Percentiles rank a stretch among this genome's conserved stretches.
Conservation (phyloP, 495 filamentous ascomycete species). For the Hypoxylon subgilvum region DNA sequence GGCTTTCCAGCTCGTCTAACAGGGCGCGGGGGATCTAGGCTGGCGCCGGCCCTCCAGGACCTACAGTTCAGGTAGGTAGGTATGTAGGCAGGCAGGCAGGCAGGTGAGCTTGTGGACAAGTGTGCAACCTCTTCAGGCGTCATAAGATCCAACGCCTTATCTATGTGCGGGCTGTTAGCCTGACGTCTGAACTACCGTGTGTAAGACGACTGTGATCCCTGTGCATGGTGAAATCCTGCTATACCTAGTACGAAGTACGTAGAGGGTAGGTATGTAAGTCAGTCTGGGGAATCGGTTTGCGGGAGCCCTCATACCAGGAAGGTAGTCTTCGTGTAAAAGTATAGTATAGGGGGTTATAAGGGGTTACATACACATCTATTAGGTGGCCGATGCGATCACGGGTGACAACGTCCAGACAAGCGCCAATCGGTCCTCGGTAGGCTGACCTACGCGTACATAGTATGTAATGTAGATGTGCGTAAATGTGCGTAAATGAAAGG, state of each 20-base stretch:
- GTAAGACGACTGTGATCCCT: slow-evolving; percentile 16
- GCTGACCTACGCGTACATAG: slow-evolving; percentile 4
- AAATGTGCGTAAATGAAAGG: no score
- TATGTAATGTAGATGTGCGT: no score
- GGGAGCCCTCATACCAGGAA: slow-evolving; percentile 3
- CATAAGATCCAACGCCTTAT: slow-evolving; percentile 31
- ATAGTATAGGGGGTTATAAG: background rate
- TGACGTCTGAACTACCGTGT: slow-evolving; percentile 24
- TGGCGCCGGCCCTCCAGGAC: slow-evolving; percentile 1
- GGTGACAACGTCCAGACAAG: background rate
- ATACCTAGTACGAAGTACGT: no score
- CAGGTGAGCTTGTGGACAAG: background rate
- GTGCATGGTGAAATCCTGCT: slow-evolving; percentile 18
- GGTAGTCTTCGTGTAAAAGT: slow-evolving; percentile 1
- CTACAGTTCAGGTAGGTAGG: no score
- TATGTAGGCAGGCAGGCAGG: background rate
- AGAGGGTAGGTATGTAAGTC: slow-evolving; percentile 25
- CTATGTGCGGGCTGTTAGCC: slow-evolving; percentile 16
- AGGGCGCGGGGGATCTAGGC: slow-evolving; percentile 1
- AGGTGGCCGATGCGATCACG: no score
- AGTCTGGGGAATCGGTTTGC: slow-evolving; percentile 19
- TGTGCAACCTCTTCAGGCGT: slow-evolving; percentile 20
- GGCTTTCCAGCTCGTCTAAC: background rate
- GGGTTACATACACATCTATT: no score
- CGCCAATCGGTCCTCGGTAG: background rate